Percentiles rank a stretch among this genome's conserved stretches.
These are phyloP conservation scores for Boletus huronensis DNA, from an alignment of 768 basidiomycete genomes.

Conservation along the genomic window DNA sequence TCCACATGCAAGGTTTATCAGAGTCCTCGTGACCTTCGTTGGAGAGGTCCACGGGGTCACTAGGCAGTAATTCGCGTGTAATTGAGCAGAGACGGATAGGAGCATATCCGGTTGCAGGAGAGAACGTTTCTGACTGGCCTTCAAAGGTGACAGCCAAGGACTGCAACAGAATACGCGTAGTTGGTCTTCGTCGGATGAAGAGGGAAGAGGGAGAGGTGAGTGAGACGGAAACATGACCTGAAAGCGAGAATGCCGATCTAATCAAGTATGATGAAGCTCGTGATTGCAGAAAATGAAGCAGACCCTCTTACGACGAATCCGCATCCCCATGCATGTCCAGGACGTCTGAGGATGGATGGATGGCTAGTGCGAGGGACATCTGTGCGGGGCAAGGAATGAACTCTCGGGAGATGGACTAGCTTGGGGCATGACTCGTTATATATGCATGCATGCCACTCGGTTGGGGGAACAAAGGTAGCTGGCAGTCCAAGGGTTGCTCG, in stretches of 20 bases:
- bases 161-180: constrained; percentile 54
- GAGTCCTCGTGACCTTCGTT: constrained; percentile 63
- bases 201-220: constrained; percentile 55
- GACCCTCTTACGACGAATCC: constrained; percentile 53
- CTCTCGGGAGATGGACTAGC: constrained; percentile 15
- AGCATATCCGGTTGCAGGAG: constrained; percentile 62
- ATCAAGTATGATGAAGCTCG: constrained; percentile 5
- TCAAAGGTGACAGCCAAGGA: constrained; percentile 79
- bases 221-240: constrained; percentile 72
- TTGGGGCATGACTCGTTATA: constrained; percentile 21
- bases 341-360: constrained; percentile 52
- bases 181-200: constrained; percentile 47
- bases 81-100: constrained; percentile 65
- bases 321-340: constrained; percentile 72
- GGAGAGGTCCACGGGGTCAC: constrained; percentile 54
- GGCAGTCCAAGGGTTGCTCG: constrained; percentile 5
- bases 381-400: constrained; percentile 16
- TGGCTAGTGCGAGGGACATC: constrained; percentile 68
- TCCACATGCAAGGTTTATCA: constrained; percentile 58
- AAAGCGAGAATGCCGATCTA: constrained; percentile 85
- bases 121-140: constrained; percentile 76
- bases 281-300: constrained; percentile 1
- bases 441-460: constrained; percentile 27
- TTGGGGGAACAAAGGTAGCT: constrained; percentile 32
- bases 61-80: constrained; percentile 52